Percentiles rank a stretch among this genome's conserved stretches.
These are phyloP conservation scores for Sugiyamaella smithiae DNA, from an alignment of 805 yeast genomes.

Conservation along the genomic window DNA sequence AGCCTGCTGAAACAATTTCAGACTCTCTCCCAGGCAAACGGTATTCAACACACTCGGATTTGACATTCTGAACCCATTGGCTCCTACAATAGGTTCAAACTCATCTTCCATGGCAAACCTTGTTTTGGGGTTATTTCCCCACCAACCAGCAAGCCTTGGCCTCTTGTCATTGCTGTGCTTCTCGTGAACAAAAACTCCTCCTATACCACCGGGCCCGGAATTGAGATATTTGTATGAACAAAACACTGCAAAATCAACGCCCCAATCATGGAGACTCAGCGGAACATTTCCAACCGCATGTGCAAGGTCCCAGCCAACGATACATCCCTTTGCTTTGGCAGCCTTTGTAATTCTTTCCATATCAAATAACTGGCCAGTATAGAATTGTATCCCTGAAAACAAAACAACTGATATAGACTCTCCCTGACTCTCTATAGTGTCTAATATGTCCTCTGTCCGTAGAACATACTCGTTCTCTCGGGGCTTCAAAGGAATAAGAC, in stretches of 20 bases:
- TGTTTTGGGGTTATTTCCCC: slow-evolving; percentile 76
- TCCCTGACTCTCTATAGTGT: slow-evolving; percentile 51
- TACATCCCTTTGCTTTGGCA: slow-evolving; percentile 50
- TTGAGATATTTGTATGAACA: slow-evolving; percentile 90
- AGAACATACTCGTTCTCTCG: slow-evolving; percentile 55
- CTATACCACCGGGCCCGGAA: slow-evolving; percentile 92
- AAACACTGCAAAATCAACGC: slow-evolving; percentile 92
- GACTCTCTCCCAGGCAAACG: slow-evolving; percentile 64
- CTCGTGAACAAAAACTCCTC: slow-evolving; percentile 78
- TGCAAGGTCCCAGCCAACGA: slow-evolving; percentile 91
- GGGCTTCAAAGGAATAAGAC: slow-evolving; percentile 64
- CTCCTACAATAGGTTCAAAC: slow-evolving; percentile 81
- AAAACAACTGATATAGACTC: slow-evolving; percentile 69
- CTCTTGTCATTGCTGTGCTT: slow-evolving; percentile 34
- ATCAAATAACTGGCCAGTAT: slow-evolving; percentile 85
- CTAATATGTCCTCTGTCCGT: slow-evolving; percentile 60
- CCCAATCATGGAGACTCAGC: slow-evolving; percentile 77
- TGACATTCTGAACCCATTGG: slow-evolving; percentile 83
- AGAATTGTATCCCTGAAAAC: slow-evolving; percentile 87
- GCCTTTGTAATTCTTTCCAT: slow-evolving; percentile 63
- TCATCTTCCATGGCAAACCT: slow-evolving; percentile 77
- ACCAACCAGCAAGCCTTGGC: slow-evolving; percentile 93
- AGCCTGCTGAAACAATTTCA: slow-evolving; percentile 53
- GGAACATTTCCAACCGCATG: slow-evolving; percentile 91
- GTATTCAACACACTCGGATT: slow-evolving; percentile 88